A percentile compares a stretch with the other conserved stretches of the same genome.
Evolutionary conservation across 352 stramenopile genomes (phyloP).

Genomic region (Phytophthora multivora): DNA sequence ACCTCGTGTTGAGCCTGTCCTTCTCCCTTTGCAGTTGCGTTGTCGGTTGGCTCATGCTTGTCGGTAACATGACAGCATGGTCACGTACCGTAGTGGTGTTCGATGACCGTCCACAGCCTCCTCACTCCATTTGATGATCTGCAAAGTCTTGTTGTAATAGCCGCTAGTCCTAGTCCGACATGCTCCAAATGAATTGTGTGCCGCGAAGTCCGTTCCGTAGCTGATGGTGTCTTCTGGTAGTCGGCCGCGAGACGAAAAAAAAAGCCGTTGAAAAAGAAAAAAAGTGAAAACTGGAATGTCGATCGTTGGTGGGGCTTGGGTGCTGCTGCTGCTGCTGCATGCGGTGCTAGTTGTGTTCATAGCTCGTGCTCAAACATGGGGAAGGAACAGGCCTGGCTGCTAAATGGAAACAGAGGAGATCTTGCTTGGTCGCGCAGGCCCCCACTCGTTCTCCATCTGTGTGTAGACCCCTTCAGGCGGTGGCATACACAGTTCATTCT

Average conservation of each 20-base stretch:
- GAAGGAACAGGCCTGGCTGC: conserved; percentile 19
- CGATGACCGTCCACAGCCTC: conserved; percentile 1
- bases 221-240: conserved; percentile 16
- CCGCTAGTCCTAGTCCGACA: conserved; percentile 3
- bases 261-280: conserved; percentile 31
- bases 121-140: conserved; percentile 12
- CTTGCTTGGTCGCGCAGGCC: conserved; percentile 77
- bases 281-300: conserved; percentile 31
- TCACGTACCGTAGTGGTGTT: conserved; percentile 13
- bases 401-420: conserved; percentile 89
- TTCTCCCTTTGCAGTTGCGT: conserved; percentile 16
- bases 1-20: conserved; percentile 37
- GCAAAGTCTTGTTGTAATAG: neutral
- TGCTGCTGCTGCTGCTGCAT: conserved; percentile 8
- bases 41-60: conserved; percentile 10
- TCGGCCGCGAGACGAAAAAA: conserved; percentile 17
- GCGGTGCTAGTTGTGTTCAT: conserved; percentile 1
- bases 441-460: conserved; percentile 88
- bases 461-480: conserved; percentile 82
- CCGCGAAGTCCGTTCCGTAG: conserved; percentile 6
- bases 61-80: conserved; percentile 8
- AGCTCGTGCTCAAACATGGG: conserved; percentile 19
- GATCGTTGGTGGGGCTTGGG: conserved; percentile 24
- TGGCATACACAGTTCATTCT: conserved; percentile 77
- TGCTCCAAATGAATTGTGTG: neutral